phyloP scores from a whole-genome alignment of 441 rosid species.

The Eruca vesicaria region DNA sequence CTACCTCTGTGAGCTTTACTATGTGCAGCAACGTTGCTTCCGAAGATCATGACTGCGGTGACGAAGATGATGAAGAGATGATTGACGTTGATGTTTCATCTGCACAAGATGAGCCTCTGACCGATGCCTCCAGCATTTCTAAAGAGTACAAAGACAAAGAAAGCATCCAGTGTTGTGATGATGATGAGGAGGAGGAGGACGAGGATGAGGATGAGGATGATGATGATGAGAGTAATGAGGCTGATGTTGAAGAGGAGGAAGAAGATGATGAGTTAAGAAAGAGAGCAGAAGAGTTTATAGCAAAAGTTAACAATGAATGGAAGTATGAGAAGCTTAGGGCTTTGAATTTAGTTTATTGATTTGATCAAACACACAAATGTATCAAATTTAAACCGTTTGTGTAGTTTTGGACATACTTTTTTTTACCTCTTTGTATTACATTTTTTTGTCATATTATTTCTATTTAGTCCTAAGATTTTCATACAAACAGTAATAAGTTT shows the following conservation, averaged over 20 bases:
- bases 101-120: constrained; percentile 2
- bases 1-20: background rate
- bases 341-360: constrained; percentile 26
- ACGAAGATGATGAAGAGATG: background rate
- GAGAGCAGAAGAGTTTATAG: constrained; percentile 61
- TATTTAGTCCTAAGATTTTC: background rate
- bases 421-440: constrained; percentile 3
- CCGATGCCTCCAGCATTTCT: constrained; percentile 1
- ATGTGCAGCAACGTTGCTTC: background rate
- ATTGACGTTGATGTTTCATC: background rate
- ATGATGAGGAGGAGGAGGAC: background rate
- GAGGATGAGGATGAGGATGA: background rate
- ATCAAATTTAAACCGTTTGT: background rate
- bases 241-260: constrained; percentile 20
- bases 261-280: constrained; percentile 52
- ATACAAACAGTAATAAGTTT: constrained; percentile 1
- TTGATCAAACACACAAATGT: background rate
- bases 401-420: background rate
- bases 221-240: background rate
- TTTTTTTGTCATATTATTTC: background rate
- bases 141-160: constrained; percentile 2
- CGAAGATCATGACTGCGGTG: constrained; percentile 4
- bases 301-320: constrained; percentile 57
- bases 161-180: background rate
- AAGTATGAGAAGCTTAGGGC: constrained; percentile 43